Percentiles rank a stretch among this genome's conserved stretches.
Evolutionary conservation across 108 stramenopile genomes (phyloP).

Genomic region (Cyclotella sp.): DNA sequence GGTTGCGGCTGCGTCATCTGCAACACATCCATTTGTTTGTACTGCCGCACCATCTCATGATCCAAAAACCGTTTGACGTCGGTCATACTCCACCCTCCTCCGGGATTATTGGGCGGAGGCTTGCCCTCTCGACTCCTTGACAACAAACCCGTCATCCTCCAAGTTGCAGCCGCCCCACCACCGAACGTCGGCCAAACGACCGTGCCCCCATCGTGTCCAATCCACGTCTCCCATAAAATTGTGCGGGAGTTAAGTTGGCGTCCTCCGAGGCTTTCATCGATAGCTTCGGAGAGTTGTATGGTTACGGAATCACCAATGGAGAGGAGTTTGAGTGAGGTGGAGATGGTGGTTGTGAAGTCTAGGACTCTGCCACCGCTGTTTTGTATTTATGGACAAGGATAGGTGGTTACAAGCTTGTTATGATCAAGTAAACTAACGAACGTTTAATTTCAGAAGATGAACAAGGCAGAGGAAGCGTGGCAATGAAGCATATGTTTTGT

Average conservation of each 20-base stretch:
- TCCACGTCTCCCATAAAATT: constrained; percentile 27
- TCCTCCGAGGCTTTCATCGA: constrained; percentile 44
- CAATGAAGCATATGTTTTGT: too few relatives aligned
- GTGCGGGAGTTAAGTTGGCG: constrained; percentile 4
- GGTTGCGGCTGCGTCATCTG: too few relatives aligned
- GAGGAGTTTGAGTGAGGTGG: constrained; percentile 43
- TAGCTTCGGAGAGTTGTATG: constrained; percentile 35
- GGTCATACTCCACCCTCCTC: constrained; percentile 49
- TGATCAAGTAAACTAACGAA: too few relatives aligned
- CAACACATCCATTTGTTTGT: too few relatives aligned
- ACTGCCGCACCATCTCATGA: constrained; percentile 5
- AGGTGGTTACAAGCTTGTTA: too few relatives aligned
- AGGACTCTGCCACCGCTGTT: constrained; percentile 29
- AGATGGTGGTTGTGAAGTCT: constrained; percentile 37
- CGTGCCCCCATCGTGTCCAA: constrained; percentile 31
- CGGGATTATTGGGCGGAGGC: constrained; percentile 23
- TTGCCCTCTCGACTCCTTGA: constrained; percentile 8
- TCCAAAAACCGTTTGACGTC: constrained; percentile 17
- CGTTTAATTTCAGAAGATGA: too few relatives aligned
- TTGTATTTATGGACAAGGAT: too few relatives aligned
- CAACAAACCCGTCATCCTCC: constrained; percentile 51
- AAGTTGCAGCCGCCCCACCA: constrained; percentile 40
- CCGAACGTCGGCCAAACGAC: constrained; percentile 31
- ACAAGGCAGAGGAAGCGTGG: too few relatives aligned
- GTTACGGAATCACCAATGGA: constrained; percentile 50